Evolutionary conservation across 2,329 filamentous ascomycete genomes (phyloP).

Genomic region (Ceratocystis ficicola): DNA sequence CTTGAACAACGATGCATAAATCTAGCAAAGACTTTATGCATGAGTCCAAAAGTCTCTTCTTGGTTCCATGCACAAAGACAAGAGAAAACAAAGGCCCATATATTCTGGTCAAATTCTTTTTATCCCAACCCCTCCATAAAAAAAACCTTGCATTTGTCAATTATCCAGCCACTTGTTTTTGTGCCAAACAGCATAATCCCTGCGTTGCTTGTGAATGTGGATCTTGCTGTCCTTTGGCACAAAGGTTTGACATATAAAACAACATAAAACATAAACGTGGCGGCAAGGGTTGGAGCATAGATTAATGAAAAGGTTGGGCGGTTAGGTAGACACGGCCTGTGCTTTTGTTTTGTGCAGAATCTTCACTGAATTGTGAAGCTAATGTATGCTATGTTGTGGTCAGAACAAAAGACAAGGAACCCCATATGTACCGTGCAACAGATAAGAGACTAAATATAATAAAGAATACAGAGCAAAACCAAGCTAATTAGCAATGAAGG

Average conservation of each 20-base stretch:
- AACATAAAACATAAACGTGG: not conserved
- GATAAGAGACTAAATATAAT: not conserved
- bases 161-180: slow-evolving; percentile 6
- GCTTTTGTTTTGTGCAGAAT: not conserved
- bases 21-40: not conserved
- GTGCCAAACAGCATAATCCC: not conserved
- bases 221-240: not conserved
- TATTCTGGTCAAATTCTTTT: no score
- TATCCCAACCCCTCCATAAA: not conserved
- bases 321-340: not conserved
- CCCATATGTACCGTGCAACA: not conserved
- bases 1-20: not conserved
- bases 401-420: not conserved
- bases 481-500: no score
- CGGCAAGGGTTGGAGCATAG: not conserved
- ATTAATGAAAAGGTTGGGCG: slow-evolving; percentile 1
- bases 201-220: not conserved
- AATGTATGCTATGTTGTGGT: not conserved
- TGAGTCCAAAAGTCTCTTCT: not conserved
- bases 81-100: not conserved
- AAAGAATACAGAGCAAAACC: not conserved
- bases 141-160: not conserved
- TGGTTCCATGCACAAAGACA: not conserved
- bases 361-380: slow-evolving; percentile 1
- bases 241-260: slow-evolving; percentile 5